Evolutionary conservation across 768 basidiomycete genomes (phyloP).

Genomic region (Lentinula boryana): DNA sequence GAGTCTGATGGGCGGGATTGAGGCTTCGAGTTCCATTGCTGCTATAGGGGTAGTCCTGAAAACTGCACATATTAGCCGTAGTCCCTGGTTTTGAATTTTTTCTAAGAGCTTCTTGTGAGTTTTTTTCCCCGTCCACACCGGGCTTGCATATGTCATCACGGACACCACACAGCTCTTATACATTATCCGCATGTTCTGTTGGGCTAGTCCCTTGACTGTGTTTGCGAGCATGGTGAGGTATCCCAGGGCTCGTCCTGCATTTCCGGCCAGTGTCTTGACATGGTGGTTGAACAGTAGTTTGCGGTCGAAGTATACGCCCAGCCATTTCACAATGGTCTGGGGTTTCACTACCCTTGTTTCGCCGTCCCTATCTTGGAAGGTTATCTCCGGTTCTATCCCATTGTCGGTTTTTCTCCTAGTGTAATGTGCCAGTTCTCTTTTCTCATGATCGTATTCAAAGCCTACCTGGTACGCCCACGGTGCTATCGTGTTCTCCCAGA

Average conservation of each 20-base stretch:
- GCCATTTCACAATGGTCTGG: too few relatives aligned
- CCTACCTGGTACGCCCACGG: slow-evolving; percentile 15
- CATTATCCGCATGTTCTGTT: background rate
- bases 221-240: background rate
- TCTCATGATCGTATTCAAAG: slow-evolving; percentile 13
- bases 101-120: slow-evolving; percentile 7
- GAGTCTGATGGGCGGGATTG: slow-evolving; percentile 12
- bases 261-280: slow-evolving; percentile 13
- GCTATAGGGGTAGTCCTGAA: slow-evolving; percentile 13
- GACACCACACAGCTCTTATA: slow-evolving; percentile 5
- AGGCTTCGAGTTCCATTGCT: slow-evolving; percentile 18
- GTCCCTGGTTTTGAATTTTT: slow-evolving; percentile 13
- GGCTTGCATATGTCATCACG: slow-evolving; percentile 16
- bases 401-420: slow-evolving; percentile 3
- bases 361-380: too few relatives aligned
- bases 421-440: slow-evolving; percentile 25
- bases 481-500: slow-evolving; percentile 8
- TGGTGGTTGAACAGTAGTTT: too few relatives aligned
- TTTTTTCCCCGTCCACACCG: slow-evolving; percentile 17
- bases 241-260: slow-evolving; percentile 15
- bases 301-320: too few relatives aligned
- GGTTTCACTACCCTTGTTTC: too few relatives aligned
- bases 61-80: slow-evolving; percentile 9
- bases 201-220: slow-evolving; percentile 18
- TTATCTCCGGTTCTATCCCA: too few relatives aligned